Conservation (phyloP, 495 filamentous ascomycete species). For the Pseudevernia furfuracea region DNA sequence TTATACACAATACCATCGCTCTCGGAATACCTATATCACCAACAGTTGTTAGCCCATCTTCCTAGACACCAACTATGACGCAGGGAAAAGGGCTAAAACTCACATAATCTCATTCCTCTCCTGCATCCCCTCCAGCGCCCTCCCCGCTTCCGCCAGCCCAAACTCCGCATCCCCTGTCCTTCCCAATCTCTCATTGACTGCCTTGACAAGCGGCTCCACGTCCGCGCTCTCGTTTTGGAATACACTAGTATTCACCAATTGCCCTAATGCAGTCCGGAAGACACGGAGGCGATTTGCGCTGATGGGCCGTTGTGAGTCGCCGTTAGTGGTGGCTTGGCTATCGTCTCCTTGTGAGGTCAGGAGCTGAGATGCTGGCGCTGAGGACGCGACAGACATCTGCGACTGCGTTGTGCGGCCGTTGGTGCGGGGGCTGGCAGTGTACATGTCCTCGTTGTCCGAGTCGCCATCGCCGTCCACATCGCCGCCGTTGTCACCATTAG, state of each 20-base stretch:
- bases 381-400: constrained; percentile 60
- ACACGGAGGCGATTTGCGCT: constrained; percentile 54
- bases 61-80: background rate
- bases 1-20: constrained; percentile 41
- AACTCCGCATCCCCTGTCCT: constrained; percentile 46
- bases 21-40: constrained; percentile 41
- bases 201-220: constrained; percentile 63
- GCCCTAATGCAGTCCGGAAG: constrained; percentile 75
- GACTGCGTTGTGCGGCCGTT: constrained; percentile 40
- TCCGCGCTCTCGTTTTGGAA: constrained; percentile 71
- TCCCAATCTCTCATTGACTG: constrained; percentile 64
- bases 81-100: constrained; percentile 34
- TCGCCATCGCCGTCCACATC: constrained; percentile 33
- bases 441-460: constrained; percentile 50
- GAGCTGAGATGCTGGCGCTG: constrained; percentile 59
- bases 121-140: constrained; percentile 71
- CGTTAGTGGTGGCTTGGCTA: constrained; percentile 35
- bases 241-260: constrained; percentile 65
- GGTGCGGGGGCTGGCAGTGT: constrained; percentile 47
- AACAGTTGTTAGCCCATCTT: constrained; percentile 2
- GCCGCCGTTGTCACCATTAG: constrained; percentile 38
- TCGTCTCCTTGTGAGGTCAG: constrained; percentile 49
- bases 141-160: constrained; percentile 60
- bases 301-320: constrained; percentile 37
- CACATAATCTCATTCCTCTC: constrained; percentile 87